Evolutionary conservation across 2,329 filamentous ascomycete genomes (phyloP).

Genomic region (Penicillium sp.): DNA sequence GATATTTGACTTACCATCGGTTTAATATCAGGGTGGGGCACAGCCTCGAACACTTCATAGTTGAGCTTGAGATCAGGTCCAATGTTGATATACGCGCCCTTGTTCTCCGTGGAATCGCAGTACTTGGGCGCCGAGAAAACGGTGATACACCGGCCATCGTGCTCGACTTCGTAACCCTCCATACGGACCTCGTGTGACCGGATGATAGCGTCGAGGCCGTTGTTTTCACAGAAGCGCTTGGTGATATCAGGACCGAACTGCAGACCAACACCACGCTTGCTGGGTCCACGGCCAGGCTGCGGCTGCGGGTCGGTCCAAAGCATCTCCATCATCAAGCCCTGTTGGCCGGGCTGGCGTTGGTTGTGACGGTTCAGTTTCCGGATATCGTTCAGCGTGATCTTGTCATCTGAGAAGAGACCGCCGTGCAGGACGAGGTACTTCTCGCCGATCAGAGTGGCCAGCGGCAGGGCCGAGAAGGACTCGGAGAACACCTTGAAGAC

Average conservation of each 20-base stretch:
- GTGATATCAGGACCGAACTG: constrained; percentile 98
- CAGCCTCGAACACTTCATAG: constrained; percentile 93
- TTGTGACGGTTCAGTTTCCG: constrained; percentile 88
- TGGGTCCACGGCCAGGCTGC: constrained; percentile 83
- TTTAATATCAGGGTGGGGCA: constrained; percentile 92
- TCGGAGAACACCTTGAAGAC: constrained; percentile 98
- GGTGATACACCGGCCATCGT: constrained; percentile 93
- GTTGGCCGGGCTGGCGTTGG: constrained; percentile 90
- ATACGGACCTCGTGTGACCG: constrained; percentile 97
- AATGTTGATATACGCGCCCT: constrained; percentile 98
- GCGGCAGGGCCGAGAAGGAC: constrained; percentile 90
- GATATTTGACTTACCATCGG: constrained; percentile 70
- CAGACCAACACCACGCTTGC: constrained; percentile 94
- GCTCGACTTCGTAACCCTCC: constrained; percentile 99
- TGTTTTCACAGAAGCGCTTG: constrained; percentile 94
- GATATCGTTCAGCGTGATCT: constrained; percentile 88
- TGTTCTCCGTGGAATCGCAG: constrained; percentile 97
- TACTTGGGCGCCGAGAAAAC: constrained; percentile 98
- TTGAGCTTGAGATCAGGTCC: constrained; percentile 88
- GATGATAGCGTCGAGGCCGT: constrained; percentile 92
- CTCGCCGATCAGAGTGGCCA: constrained; percentile 88
- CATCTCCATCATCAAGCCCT: constrained; percentile 99
- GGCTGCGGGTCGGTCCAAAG: constrained; percentile 97
- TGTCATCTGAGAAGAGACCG: constrained; percentile 93
- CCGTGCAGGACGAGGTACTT: constrained; percentile 94